Percentiles rank a stretch among this genome's conserved stretches.
phyloP scores from a whole-genome alignment of 2,329 filamentous ascomycete genomes.

The Fusarium cyanostomum region DNA sequence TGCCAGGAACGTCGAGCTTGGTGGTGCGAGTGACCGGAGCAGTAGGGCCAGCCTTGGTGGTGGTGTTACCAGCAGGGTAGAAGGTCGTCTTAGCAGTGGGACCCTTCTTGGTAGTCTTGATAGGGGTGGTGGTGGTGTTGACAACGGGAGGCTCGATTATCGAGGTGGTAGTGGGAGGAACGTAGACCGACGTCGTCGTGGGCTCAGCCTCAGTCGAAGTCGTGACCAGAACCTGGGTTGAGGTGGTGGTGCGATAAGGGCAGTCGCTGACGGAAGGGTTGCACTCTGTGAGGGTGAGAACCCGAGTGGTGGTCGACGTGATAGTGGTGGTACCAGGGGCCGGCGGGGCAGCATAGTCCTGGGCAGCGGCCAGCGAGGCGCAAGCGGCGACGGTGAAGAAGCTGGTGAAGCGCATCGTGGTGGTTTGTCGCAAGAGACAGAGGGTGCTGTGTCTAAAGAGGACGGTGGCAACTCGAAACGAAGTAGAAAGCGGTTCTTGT shows the following conservation, averaged over 20 bases:
- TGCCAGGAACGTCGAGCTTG: slow-evolving; percentile 33
- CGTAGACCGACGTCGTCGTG: slow-evolving; percentile 34
- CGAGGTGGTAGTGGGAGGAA: slow-evolving; percentile 38
- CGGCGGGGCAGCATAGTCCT: slow-evolving; percentile 28
- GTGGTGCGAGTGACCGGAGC: slow-evolving; percentile 32
- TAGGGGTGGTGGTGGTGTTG: slow-evolving; percentile 42
- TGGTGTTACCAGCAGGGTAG: slow-evolving; percentile 41
- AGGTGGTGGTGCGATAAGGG: slow-evolving; percentile 48
- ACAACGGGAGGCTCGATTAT: slow-evolving; percentile 34
- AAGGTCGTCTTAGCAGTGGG: slow-evolving; percentile 38
- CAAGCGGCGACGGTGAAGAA: slow-evolving; percentile 54
- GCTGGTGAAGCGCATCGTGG: slow-evolving; percentile 59
- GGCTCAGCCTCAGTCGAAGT: slow-evolving; percentile 38
- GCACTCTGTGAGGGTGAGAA: slow-evolving; percentile 60
- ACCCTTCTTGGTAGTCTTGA: slow-evolving; percentile 33
- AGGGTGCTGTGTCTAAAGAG: slow-evolving; percentile 18
- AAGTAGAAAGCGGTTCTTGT: slow-evolving; percentile 18
- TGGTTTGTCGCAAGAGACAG: slow-evolving; percentile 18
- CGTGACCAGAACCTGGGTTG: slow-evolving; percentile 34
- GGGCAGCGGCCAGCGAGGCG: slow-evolving; percentile 50
- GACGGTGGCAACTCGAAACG: slow-evolving; percentile 13
- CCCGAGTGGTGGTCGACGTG: slow-evolving; percentile 57
- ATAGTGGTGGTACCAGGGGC: slow-evolving; percentile 48
- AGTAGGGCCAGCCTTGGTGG: slow-evolving; percentile 38
- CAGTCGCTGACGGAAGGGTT: slow-evolving; percentile 56